Percentiles rank a stretch among this genome's conserved stretches.
phyloP scores from a whole-genome alignment of 106 monocot genomes.

The Amphibolis antarctica region DNA sequence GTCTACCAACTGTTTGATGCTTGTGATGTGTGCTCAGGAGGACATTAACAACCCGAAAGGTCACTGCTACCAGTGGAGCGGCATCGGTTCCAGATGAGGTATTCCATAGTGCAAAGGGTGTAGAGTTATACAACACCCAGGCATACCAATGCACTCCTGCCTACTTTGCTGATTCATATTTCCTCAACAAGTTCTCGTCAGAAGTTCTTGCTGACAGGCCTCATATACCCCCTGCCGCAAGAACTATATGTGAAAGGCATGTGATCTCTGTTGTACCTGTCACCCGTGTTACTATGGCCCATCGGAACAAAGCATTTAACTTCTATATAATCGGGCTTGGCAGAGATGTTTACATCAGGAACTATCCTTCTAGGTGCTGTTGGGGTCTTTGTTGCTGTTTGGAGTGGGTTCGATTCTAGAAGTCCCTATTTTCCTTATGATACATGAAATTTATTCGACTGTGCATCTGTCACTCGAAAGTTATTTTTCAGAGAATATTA shows the following conservation, averaged over 20 bases:
- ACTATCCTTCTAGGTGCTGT: conserved; percentile 71
- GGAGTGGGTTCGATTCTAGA: conserved; percentile 40
- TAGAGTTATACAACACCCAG: conserved; percentile 88
- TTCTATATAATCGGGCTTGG: conserved; percentile 77
- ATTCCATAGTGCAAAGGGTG: conserved; percentile 69
- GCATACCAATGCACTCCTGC: conserved; percentile 91
- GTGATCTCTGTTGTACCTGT: conserved; percentile 78
- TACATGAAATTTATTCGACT: too few relatives aligned
- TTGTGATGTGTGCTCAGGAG: conserved; percentile 20
- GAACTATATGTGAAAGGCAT: conserved; percentile 83
- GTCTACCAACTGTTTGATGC: not conserved
- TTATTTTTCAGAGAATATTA: not conserved
- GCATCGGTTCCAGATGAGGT: conserved; percentile 95
- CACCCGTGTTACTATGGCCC: conserved; percentile 79
- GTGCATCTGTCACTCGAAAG: too few relatives aligned
- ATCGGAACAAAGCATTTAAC: conserved; percentile 47
- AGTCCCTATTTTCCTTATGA: too few relatives aligned
- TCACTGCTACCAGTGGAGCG: conserved; percentile 65
- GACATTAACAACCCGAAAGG: conserved; percentile 63
- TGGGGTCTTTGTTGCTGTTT: conserved; percentile 93
- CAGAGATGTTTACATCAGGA: conserved; percentile 61
- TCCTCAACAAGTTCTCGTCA: conserved; percentile 84
- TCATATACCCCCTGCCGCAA: conserved; percentile 48
- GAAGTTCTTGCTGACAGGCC: conserved; percentile 61
- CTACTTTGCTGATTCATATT: conserved; percentile 80